Percentiles rank a stretch among this genome's conserved stretches.
Evolutionary conservation across 106 monocot genomes (phyloP).

Genomic region (Acanthochlamys bracteata): DNA sequence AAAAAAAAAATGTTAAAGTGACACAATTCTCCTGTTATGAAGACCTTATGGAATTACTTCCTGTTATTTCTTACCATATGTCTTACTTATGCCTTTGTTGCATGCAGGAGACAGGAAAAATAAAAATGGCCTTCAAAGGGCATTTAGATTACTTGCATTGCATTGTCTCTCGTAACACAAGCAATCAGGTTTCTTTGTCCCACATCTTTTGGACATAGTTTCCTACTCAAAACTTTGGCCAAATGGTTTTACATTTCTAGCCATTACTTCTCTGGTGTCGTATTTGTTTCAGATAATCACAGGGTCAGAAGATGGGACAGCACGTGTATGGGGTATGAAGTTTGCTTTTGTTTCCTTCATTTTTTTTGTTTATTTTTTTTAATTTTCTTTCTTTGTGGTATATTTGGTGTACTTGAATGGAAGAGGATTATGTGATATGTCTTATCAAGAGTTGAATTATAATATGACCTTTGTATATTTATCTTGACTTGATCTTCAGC

Average conservation of each 20-base stretch:
- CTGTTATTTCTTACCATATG: background rate
- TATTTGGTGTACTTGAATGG: too few relatives aligned
- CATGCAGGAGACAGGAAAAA: slow-evolving; percentile 64
- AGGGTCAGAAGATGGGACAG: slow-evolving; percentile 92
- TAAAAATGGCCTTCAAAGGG: slow-evolving; percentile 67
- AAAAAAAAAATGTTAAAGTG: background rate
- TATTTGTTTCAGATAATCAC: slow-evolving; percentile 67
- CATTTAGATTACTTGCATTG: slow-evolving; percentile 84
- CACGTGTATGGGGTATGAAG: slow-evolving; percentile 81
- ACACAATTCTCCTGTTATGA: too few relatives aligned
- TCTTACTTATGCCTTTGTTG: background rate
- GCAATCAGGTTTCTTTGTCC: slow-evolving; percentile 72
- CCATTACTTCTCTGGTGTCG: too few relatives aligned
- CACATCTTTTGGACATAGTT: too few relatives aligned
- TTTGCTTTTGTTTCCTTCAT: too few relatives aligned
- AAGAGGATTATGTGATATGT: too few relatives aligned
- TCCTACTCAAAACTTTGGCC: too few relatives aligned
- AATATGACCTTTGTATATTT: too few relatives aligned
- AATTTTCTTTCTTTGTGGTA: background rate
- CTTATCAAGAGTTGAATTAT: too few relatives aligned
- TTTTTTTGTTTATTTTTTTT: too few relatives aligned
- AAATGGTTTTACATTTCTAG: too few relatives aligned
- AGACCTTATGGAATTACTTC: background rate
- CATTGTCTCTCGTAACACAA: slow-evolving; percentile 49
- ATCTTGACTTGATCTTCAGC: too few relatives aligned